These are phyloP conservation scores for Leccinum disarticulatum DNA, from an alignment of 768 basidiomycete species.

Conservation along the genomic window DNA sequence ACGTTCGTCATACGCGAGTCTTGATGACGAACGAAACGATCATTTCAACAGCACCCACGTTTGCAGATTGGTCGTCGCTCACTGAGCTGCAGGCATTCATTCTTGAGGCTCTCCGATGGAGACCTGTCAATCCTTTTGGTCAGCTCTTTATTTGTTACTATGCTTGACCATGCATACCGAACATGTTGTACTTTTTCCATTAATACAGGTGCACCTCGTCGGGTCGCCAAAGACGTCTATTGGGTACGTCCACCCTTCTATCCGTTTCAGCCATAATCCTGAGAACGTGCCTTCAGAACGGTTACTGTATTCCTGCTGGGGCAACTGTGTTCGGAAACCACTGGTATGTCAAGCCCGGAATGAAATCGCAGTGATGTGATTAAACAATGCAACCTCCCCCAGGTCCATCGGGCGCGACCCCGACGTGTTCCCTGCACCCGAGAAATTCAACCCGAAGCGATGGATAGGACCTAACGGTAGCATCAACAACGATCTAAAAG, in stretches of 20 bases:
- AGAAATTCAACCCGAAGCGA: slow-evolving; percentile 54
- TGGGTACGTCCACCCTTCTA: slow-evolving; percentile 20
- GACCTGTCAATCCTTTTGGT: slow-evolving; percentile 37
- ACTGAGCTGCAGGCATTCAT: slow-evolving; percentile 39
- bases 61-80: slow-evolving; percentile 34
- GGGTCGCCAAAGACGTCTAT: slow-evolving; percentile 26
- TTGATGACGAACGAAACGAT: background rate
- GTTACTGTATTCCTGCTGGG: slow-evolving; percentile 35
- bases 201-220: slow-evolving; percentile 21
- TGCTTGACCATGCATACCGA: background rate
- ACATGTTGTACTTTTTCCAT: too few relatives aligned
- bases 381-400: background rate
- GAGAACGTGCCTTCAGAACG: slow-evolving; percentile 26
- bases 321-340: slow-evolving; percentile 34
- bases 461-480: slow-evolving; percentile 48
- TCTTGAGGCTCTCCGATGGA: slow-evolving; percentile 40
- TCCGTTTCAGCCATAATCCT: too few relatives aligned
- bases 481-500: too few relatives aligned
- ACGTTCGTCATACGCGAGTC: background rate
- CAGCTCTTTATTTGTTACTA: background rate
- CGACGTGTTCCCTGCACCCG: slow-evolving; percentile 34
- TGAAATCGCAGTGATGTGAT: background rate
- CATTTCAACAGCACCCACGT: slow-evolving; percentile 35
- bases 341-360: slow-evolving; percentile 19
- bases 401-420: slow-evolving; percentile 30